Base-by-base conservation (phyloP, 2,329 filamentous ascomycete species). In the Dactylellina cionopaga region DNA sequence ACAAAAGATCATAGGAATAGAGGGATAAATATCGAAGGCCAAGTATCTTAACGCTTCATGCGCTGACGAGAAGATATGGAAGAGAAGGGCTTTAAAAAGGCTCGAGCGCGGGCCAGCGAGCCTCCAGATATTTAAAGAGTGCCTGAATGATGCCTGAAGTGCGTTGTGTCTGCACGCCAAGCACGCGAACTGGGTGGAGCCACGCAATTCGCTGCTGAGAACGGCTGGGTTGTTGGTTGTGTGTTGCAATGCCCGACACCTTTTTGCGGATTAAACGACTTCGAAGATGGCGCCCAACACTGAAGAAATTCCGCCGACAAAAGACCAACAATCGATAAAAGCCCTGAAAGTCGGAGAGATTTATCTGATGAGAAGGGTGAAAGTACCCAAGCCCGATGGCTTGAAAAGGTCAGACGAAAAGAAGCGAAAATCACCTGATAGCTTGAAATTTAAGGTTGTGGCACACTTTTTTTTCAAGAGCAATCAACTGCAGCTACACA, bases 61-160 rank as follows among this genome's bases (percentile, higher is more conserved):
- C 19, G 51, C 1, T 10, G 29, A 49, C 10, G 19, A 29, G 51
- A 49, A 19, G 19, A 19, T 13, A 27, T 17, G 31, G n/a, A 33
- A 44, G 65, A 37, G 11, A 51, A 51, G 5, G 19, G 22, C 24
- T 3, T n/a, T n/a, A 25, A 3, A 35, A 33, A 13, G 6, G 31
- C 55, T 37, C 33, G 37, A 35, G 25, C 47, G 37, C 47, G 39
- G 56, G 44, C 52, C 52, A 43, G 65, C 55, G 56, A 70, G 56
- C 49, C 56, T 63, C 65, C n/a, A 41, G 29, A 31, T 35, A 39
- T 63, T 70, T 47, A 56, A 46, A 24, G n/a, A n/a, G n/a, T 19
- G 22, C 46, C 27, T 41, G 51, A 43, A 63, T 35, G 62, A 22
- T 66, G 62, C 62, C 62, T 66, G 62, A 66, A 66, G 22, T 46